Conservation (phyloP, 352 stramenopile genomes). For the Pythium dissotocum region DNA sequence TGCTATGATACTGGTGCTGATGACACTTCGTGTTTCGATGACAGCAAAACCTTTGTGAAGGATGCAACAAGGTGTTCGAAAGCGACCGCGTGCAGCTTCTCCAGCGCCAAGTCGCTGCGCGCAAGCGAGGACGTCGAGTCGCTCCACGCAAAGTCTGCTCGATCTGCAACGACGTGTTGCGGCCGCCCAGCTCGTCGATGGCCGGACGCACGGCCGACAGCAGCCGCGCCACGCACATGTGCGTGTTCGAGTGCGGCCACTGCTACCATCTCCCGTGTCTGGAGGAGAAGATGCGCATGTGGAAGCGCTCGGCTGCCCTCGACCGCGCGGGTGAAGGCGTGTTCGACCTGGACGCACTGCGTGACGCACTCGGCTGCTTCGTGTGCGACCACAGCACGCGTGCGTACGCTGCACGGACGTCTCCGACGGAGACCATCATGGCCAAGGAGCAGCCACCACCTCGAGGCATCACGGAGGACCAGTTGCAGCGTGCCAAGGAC, state of each 20-base stretch:
- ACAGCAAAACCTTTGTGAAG: constrained; percentile 77
- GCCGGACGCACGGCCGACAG: constrained; percentile 7
- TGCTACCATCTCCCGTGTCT: constrained; percentile 80
- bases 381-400: constrained; percentile 82
- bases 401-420: constrained; percentile 43
- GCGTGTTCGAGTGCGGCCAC: constrained; percentile 83
- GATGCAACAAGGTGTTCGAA: constrained; percentile 79
- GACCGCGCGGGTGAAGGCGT: constrained; percentile 30
- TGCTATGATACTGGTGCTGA: too few species aligned
- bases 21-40: background rate
- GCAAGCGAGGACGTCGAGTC: constrained; percentile 66
- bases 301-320: constrained; percentile 67
- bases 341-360: constrained; percentile 38
- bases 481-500: constrained; percentile 78
- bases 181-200: constrained; percentile 35
- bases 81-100: constrained; percentile 74
- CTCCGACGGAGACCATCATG: constrained; percentile 36
- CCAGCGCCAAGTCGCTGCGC: constrained; percentile 58
- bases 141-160: constrained; percentile 56
- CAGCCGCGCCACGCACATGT: constrained; percentile 50
- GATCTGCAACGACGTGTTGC: constrained; percentile 65
- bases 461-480: constrained; percentile 64
- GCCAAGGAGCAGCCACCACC: constrained; percentile 29
- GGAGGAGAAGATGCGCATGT: constrained; percentile 87
- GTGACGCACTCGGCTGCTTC: constrained; percentile 67